Evolutionary conservation across 1,284 basidiomycete genomes (phyloP).

Genomic region (Ustilago bromivora): DNA sequence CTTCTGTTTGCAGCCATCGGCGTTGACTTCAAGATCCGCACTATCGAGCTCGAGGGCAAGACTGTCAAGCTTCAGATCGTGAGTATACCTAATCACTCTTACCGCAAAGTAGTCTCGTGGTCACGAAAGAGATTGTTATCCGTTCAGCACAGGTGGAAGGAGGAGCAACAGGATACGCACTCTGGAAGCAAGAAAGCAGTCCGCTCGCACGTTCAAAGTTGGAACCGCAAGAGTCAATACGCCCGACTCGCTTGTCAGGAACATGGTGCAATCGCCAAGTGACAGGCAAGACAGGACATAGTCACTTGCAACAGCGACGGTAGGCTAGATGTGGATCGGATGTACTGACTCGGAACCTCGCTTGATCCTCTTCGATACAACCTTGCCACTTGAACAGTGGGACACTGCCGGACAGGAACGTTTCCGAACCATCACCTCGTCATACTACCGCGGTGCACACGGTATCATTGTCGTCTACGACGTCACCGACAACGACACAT

Average conservation of each 20-base stretch:
- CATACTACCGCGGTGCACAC: conserved; percentile 92
- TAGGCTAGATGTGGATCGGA: not conserved
- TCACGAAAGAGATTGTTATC: not conserved
- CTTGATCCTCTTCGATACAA: not conserved
- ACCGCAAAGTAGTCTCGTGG: not conserved
- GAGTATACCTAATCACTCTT: conserved; percentile 71
- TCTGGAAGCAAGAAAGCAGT: not conserved
- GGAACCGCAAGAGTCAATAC: too few relatives aligned
- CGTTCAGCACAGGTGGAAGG: not conserved
- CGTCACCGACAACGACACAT: conserved; percentile 91
- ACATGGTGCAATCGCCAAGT: too few relatives aligned
- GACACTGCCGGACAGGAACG: conserved; percentile 70
- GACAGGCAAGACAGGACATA: too few relatives aligned
- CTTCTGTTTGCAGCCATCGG: conserved; percentile 55
- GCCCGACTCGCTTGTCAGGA: too few relatives aligned
- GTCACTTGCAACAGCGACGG: too few relatives aligned
- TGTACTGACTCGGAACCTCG: conserved; percentile 7
- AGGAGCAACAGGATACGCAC: not conserved
- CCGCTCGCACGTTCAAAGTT: too few relatives aligned
- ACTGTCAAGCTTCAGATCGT: conserved; percentile 99
- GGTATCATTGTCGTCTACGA: conserved; percentile 98
- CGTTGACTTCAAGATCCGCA: conserved; percentile 99
- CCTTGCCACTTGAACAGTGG: conserved; percentile 68
- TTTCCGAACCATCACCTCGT: conserved; percentile 86
- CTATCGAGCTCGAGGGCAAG: conserved; percentile 99